Conservation (phyloP, 768 basidiomycete genomes). For the Hysterangium stoloniferum region DNA sequence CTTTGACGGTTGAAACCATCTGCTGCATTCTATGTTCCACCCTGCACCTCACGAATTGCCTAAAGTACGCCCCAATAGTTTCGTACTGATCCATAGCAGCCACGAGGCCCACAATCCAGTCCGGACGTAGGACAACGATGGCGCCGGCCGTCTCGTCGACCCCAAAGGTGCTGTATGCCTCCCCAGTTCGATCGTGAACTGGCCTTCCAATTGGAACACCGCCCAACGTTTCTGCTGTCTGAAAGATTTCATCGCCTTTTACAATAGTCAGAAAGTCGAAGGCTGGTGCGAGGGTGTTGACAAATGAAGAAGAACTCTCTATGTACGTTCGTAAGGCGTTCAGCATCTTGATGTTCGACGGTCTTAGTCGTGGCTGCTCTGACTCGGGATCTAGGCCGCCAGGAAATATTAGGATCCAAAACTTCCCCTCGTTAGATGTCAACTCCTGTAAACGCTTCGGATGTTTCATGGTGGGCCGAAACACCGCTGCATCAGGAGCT, state of each 20-base stretch:
- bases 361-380: not conserved
- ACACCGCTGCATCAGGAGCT: constrained; percentile 13
- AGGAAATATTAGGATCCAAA: constrained; percentile 15
- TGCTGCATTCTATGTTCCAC: not conserved
- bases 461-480: constrained; percentile 11
- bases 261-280: constrained; percentile 10
- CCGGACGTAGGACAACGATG: constrained; percentile 16
- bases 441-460: constrained; percentile 11
- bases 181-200: constrained; percentile 11
- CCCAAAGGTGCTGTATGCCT: constrained; percentile 14
- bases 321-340: constrained; percentile 9
- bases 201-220: constrained; percentile 8
- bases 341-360: constrained; percentile 1
- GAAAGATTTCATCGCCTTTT: not conserved
- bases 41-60: constrained; percentile 4
- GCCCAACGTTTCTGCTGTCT: constrained; percentile 2
- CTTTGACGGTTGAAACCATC: no score
- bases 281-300: not conserved
- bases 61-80: constrained; percentile 13
- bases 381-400: constrained; percentile 11
- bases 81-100: constrained; percentile 11
- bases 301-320: not conserved
- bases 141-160: constrained; percentile 13
- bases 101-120: constrained; percentile 13
- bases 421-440: constrained; percentile 13